Conservation (phyloP, 805 yeast genomes). For the Kodamaea kakaduensis region DNA sequence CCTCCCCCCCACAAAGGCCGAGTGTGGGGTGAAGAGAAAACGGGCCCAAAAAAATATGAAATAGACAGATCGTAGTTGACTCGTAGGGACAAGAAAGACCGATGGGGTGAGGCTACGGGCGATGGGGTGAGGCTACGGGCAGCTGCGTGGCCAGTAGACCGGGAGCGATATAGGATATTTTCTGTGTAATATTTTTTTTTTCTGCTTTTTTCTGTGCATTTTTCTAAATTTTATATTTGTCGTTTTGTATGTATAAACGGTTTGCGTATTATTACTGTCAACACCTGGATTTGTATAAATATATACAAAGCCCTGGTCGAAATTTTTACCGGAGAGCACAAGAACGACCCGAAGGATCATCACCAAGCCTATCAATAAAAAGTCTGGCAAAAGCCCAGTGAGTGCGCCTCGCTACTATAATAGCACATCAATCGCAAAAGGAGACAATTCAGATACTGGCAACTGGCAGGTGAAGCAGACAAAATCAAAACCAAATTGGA, state of each 20-base stretch:
- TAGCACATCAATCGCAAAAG: too few species aligned
- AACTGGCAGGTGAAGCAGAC: too few species aligned
- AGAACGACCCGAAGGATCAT: not conserved
- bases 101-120: conserved; percentile 2
- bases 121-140: not conserved
- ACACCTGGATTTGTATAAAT: conserved; percentile 10
- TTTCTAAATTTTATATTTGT: conserved; percentile 7
- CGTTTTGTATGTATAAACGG: conserved; percentile 11
- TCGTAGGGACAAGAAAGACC: conserved; percentile 5
- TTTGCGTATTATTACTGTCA: conserved; percentile 10
- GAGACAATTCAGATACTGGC: too few species aligned
- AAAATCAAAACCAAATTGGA: too few species aligned
- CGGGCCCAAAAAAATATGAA: conserved; percentile 2
- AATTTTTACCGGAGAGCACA: not conserved
- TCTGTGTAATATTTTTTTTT: conserved; percentile 4
- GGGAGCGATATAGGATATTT: conserved; percentile 1
- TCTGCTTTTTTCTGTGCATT: conserved; percentile 6
- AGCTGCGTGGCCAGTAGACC: conserved; percentile 1
- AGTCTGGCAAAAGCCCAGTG: too few species aligned
- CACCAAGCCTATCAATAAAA: too few species aligned
- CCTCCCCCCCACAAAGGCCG: too few species aligned
- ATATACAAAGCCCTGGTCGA: conserved; percentile 4
- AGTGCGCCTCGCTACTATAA: too few species aligned
- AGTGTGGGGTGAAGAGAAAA: conserved; percentile 9
- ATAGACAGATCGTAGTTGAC: too few species aligned